Evolutionary conservation across 2,329 filamentous ascomycete genomes (phyloP), one percentile per base, ranked within the genome.

Genomic region (Cladosporium sp.): DNA sequence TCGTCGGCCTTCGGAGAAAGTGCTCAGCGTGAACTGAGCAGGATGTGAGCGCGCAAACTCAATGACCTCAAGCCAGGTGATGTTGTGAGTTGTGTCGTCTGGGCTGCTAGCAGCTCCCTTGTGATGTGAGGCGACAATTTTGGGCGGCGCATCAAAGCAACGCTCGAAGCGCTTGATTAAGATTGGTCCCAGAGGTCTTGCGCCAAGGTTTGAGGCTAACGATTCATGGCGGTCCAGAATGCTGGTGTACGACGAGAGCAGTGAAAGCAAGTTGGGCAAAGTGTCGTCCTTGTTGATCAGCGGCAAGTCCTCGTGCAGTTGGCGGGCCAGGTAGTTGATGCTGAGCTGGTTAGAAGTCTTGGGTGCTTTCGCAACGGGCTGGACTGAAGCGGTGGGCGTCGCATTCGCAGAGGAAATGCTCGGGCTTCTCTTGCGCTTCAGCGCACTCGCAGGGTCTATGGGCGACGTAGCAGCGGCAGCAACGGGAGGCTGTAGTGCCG

Each of bases 21-120:
- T 87, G 63, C 87, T 88, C 60, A 96, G 80, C 36, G 87, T 85
- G 77, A 96, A 95, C 64, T 94, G 91, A 69, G 87, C 85, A 0
- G 92, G 91, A 68, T 92, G 93, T 69, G 87, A 88, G 73, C 90
- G 91, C 68, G 92, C 91, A 78, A 93, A 95, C 69, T 91, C 88
- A 70, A 96, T 90, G 61, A 96, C 88, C 73, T 96, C 92, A 46
- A 95, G 82, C 92, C 92, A 97, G 14, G 88, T 90, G 64, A 95
- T 85, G 21, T 70, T 68, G 8, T 85, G 85, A 1, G 68, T 65
- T n/a, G 69, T 67, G 39, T 74, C 71, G 30, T 74, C 72, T 21
- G 67, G 64, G 6, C 83, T 84, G 5, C 84, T 85, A 63, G 68
- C 61, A 7, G 70, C 67, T 46, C 68, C 70, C 64, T 74, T 74